Percentiles rank a stretch among this genome's conserved stretches.
Evolutionary conservation across 441 rosid genomes (phyloP).

Genomic region (Biscutella auriculata): DNA sequence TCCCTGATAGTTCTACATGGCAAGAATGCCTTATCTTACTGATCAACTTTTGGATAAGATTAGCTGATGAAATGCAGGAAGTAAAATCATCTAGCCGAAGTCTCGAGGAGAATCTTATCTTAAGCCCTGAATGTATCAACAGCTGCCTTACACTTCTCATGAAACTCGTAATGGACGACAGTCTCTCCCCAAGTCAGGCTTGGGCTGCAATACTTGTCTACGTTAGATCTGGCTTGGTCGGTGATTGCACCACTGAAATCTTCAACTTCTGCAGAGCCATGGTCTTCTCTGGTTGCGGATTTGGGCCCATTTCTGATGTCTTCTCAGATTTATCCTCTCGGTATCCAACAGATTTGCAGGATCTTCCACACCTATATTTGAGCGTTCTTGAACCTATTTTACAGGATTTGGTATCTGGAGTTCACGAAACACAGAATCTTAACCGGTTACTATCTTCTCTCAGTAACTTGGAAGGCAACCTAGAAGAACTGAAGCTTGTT

Average conservation of each 20-base stretch:
- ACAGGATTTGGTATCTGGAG: constrained; percentile 42
- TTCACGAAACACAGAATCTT: constrained; percentile 41
- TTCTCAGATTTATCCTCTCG: constrained; percentile 42
- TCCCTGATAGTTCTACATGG: constrained; percentile 83
- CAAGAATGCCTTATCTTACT: constrained; percentile 79
- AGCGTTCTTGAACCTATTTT: constrained; percentile 60
- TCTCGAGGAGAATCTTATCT: constrained; percentile 25
- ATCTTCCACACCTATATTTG: constrained; percentile 52
- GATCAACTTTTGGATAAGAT: constrained; percentile 70
- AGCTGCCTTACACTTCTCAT: constrained; percentile 58
- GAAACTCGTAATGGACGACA: constrained; percentile 79
- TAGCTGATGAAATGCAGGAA: constrained; percentile 75
- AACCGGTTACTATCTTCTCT: constrained; percentile 62
- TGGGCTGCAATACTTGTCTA: constrained; percentile 60
- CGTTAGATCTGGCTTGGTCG: constrained; percentile 39
- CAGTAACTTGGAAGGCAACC: constrained; percentile 66
- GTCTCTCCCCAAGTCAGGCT: constrained; percentile 82
- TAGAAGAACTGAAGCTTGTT: constrained; percentile 57
- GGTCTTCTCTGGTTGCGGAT: constrained; percentile 80
- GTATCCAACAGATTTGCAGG: constrained; percentile 26
- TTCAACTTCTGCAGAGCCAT: constrained; percentile 65
- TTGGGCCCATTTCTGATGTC: constrained; percentile 66
- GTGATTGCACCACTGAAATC: constrained; percentile 40
- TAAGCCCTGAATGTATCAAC: constrained; percentile 49
- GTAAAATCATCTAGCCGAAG: constrained; percentile 25